Percentiles rank a stretch among this genome's conserved stretches.
Evolutionary conservation across 805 yeast species (phyloP).

Genomic region (Starmera quercuum): DNA sequence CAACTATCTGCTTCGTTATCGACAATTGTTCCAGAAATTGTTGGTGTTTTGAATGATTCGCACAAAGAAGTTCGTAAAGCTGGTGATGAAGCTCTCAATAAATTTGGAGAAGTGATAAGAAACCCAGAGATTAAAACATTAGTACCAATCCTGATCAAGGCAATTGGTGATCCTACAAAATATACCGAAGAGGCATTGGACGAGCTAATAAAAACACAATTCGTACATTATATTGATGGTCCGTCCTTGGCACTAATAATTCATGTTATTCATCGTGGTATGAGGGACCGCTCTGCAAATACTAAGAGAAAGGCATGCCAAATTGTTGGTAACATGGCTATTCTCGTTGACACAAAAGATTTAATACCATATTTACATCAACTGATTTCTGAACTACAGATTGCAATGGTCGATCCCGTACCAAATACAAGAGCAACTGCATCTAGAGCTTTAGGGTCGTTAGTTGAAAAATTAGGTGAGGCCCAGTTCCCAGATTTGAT

Average conservation of each 20-base stretch:
- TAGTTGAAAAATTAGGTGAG: slow-evolving; percentile 95
- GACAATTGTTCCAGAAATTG: slow-evolving; percentile 91
- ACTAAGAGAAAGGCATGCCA: slow-evolving; percentile 93
- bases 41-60: slow-evolving; percentile 86
- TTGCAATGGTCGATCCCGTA: slow-evolving; percentile 97
- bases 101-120: slow-evolving; percentile 94
- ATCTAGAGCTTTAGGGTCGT: slow-evolving; percentile 91
- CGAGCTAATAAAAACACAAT: slow-evolving; percentile 79
- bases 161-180: slow-evolving; percentile 93
- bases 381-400: slow-evolving; percentile 74
- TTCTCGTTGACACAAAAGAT: slow-evolving; percentile 84
- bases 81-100: slow-evolving; percentile 79
- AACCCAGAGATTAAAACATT: slow-evolving; percentile 94
- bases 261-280: slow-evolving; percentile 92
- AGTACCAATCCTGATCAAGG: slow-evolving; percentile 81
- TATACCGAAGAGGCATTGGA: slow-evolving; percentile 85
- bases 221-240: slow-evolving; percentile 96
- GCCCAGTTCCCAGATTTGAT: slow-evolving; percentile 89
- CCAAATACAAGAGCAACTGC: slow-evolving; percentile 97
- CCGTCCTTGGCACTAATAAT: slow-evolving; percentile 94
- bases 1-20: slow-evolving; percentile 87
- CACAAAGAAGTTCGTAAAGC: slow-evolving; percentile 97
- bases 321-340: slow-evolving; percentile 98
- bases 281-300: slow-evolving; percentile 88
- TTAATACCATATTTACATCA: slow-evolving; percentile 74